Percentiles rank a stretch among this genome's conserved stretches.
These are phyloP conservation scores for Fermentozyma sake DNA, from an alignment of 1,139 yeast genomes.

Conservation along the genomic window DNA sequence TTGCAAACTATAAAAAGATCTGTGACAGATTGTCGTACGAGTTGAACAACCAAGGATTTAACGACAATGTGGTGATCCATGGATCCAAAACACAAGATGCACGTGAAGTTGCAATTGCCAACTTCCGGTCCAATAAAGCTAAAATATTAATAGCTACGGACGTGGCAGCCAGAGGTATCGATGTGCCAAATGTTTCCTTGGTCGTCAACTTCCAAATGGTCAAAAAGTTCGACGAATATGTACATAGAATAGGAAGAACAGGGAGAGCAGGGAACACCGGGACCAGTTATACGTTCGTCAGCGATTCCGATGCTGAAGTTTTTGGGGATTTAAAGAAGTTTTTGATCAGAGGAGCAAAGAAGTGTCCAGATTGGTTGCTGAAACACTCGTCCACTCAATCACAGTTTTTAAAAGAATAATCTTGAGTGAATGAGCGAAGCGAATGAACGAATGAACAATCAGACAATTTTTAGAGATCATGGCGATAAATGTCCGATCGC, in stretches of 20 bases:
- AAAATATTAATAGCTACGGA: constrained; percentile 79
- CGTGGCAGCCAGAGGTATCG: constrained; percentile 93
- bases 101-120: constrained; percentile 71
- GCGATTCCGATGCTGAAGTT: constrained; percentile 51
- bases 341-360: constrained; percentile 45
- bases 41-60: constrained; percentile 43
- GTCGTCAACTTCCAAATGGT: constrained; percentile 88
- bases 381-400: constrained; percentile 23
- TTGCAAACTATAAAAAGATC: constrained; percentile 70
- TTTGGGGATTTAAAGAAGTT: constrained; percentile 50
- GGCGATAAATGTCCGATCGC: neutral
- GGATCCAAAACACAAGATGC: constrained; percentile 87
- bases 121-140: constrained; percentile 57
- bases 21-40: constrained; percentile 62
- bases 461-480: neutral
- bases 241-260: constrained; percentile 94
- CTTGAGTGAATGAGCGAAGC: too few relatives aligned
- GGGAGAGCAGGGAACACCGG: constrained; percentile 91
- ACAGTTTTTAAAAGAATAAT: constrained; percentile 12
- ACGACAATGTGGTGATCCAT: constrained; percentile 60
- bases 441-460: too few relatives aligned
- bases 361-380: constrained; percentile 50
- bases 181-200: constrained; percentile 76
- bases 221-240: constrained; percentile 64
- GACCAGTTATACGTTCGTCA: constrained; percentile 66